Evolutionary conservation across 352 stramenopile species (phyloP), one percentile per base, ranked within the genome.

Genomic region (Achlya hypogyna): DNA sequence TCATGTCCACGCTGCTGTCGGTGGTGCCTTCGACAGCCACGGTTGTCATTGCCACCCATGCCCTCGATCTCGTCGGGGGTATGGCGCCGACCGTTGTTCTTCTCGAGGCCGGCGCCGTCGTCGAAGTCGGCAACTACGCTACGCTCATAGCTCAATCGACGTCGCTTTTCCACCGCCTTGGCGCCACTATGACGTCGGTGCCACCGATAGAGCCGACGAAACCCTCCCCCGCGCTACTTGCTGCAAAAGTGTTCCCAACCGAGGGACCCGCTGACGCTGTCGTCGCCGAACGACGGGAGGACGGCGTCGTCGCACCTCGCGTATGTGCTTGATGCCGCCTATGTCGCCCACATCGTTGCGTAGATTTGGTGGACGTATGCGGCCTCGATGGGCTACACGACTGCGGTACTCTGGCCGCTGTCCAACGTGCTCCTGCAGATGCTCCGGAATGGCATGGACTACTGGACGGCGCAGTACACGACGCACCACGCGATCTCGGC

Each of bases 381-480:
- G 0, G 22, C 63, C 4, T 69, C 77, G 14, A 76, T 95, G 25
- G 83, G 84, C 2, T 79, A 70, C 70, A 42, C 53, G 0, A 63
- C 91, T 12, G 72, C 83, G 9, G 38, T 78, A 25, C 47, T 72
- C 9, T 83, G 91, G 28, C n/a, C 88, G 4, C 5, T 89, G 10
- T 60, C 78, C 3, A 64, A 92, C 1, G 65, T 72, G 16, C 54
- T 78, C 22, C 95, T 96, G 86, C 88, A 97, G 67, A 52, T 80
- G 5, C 89, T 82, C 0, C 79, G 81, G 1, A 95, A 93, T 29
- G 81, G 76, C 0, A 71, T 96, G 1, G 84, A 90, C 70, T 92
- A 77, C 76, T 96, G 86, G 85, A 85, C 95, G 29, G 82, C 86
- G 5, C 74, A 82, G 70, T 93, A 91, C 65, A 91, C 81, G 16